Conservation (phyloP, 1,284 basidiomycete genomes). For the Cutaneotrichosporon sp. region DNA sequence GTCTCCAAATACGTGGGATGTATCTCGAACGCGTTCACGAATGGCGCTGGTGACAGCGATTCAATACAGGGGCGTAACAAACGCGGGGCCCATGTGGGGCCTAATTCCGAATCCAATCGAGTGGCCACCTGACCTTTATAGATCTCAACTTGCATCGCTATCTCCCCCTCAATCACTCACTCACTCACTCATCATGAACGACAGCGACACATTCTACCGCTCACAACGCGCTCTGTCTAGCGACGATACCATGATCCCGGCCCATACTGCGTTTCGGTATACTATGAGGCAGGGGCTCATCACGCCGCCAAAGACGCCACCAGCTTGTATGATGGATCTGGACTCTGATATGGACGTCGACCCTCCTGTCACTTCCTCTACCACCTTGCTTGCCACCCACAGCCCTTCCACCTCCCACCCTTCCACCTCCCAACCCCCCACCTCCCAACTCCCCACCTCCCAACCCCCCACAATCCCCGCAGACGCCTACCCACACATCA, state of each 20-base stretch:
- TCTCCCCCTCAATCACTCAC: background rate
- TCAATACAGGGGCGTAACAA: no score
- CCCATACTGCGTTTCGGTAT: background rate
- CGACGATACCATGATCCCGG: background rate
- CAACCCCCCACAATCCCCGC: background rate
- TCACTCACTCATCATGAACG: background rate
- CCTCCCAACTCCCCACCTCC: background rate
- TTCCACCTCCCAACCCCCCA: background rate
- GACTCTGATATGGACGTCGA: background rate
- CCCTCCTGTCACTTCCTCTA: background rate
- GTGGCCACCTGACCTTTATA: background rate
- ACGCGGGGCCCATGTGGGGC: no score
- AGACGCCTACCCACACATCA: slow-evolving; percentile 7
- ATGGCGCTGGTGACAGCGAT: no score
- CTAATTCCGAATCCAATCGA: no score
- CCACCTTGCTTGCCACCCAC: no score
- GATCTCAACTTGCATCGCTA: background rate
- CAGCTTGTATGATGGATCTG: background rate
- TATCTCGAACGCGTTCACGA: no score
- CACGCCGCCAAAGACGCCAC: background rate
- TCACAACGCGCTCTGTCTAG: background rate
- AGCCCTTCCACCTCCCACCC: no score
- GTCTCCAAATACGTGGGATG: no score
- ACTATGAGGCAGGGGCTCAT: background rate
- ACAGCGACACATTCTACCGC: background rate